These are phyloP conservation scores for Tolypocladium paradoxum DNA, from an alignment of 2,329 filamentous ascomycete species.

Conservation along the genomic window DNA sequence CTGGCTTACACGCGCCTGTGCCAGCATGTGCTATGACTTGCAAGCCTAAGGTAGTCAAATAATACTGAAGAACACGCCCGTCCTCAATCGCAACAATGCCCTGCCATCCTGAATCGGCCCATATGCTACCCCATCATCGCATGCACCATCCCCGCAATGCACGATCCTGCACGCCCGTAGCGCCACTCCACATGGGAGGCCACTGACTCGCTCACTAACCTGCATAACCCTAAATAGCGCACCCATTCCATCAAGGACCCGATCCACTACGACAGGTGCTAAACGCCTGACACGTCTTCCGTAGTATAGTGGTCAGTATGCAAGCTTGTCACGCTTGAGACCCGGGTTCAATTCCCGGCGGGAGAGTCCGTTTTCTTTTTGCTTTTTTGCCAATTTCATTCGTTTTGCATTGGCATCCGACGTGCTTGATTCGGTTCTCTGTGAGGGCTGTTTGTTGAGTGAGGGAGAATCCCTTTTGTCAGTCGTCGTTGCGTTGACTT, in stretches of 20 bases:
- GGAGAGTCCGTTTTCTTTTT: slow-evolving; percentile 2
- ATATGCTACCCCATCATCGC: no score
- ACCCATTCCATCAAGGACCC: not conserved
- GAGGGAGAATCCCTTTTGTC: not conserved
- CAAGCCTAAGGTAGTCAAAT: no score
- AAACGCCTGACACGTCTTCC: slow-evolving; percentile 7
- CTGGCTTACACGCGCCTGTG: no score
- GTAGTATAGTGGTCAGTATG: slow-evolving; percentile 9
- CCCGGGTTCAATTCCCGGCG: slow-evolving; percentile 7
- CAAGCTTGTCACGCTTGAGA: slow-evolving; percentile 6
- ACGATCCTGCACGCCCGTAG: not conserved
- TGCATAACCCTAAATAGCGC: not conserved
- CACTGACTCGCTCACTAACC: rapidly evolving
- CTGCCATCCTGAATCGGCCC: no score
- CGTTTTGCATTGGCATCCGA: no score
- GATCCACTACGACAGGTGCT: slow-evolving; percentile 9
- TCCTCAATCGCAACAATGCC: no score
- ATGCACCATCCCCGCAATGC: no score
- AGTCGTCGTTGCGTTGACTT: not conserved
- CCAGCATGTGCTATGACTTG: no score
- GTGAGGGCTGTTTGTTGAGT: no score
- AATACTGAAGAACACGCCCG: no score
- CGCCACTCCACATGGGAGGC: not conserved
- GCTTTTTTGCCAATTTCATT: not conserved
- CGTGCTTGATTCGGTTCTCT: no score